A percentile compares a stretch with the other conserved stretches of the same genome.
These are phyloP conservation scores for Peronospora tabacina DNA, from an alignment of 352 stramenopile species.

Conservation along the genomic window DNA sequence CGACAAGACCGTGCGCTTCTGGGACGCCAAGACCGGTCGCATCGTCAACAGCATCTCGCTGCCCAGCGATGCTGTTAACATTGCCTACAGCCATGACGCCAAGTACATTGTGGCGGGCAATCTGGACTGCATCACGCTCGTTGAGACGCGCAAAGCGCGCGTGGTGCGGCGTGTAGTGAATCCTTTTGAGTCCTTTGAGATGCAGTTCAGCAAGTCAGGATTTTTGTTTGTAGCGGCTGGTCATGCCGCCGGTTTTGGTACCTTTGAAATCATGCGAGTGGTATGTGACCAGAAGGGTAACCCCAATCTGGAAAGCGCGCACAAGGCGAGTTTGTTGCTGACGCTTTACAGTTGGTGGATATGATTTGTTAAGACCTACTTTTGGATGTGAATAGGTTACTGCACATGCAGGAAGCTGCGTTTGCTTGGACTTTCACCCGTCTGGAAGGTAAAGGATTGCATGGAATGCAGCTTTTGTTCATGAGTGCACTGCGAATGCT, in stretches of 20 bases:
- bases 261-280: slow-evolving; percentile 80
- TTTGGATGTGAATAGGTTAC: slow-evolving; percentile 37
- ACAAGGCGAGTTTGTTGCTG: slow-evolving; percentile 42
- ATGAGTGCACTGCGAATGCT: background rate
- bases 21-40: slow-evolving; percentile 73
- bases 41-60: slow-evolving; percentile 72
- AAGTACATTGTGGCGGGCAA: slow-evolving; percentile 80
- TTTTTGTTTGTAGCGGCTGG: slow-evolving; percentile 78
- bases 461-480: background rate
- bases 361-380: slow-evolving; percentile 1
- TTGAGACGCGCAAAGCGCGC: slow-evolving; percentile 76
- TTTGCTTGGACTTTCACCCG: slow-evolving; percentile 71
- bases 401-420: slow-evolving; percentile 73
- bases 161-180: slow-evolving; percentile 74
- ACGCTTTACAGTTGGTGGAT: background rate
- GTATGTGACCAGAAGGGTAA: slow-evolving; percentile 68
- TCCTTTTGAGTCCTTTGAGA: slow-evolving; percentile 74
- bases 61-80: slow-evolving; percentile 63
- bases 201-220: slow-evolving; percentile 74
- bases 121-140: slow-evolving; percentile 64
- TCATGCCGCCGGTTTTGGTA: slow-evolving; percentile 64
- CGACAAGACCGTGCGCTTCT: slow-evolving; percentile 82
- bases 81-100: slow-evolving; percentile 71
- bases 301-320: slow-evolving; percentile 74
- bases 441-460: slow-evolving; percentile 48